Evolutionary conservation across 768 basidiomycete genomes (phyloP).

Genomic region (Tricholoma matsutake): DNA sequence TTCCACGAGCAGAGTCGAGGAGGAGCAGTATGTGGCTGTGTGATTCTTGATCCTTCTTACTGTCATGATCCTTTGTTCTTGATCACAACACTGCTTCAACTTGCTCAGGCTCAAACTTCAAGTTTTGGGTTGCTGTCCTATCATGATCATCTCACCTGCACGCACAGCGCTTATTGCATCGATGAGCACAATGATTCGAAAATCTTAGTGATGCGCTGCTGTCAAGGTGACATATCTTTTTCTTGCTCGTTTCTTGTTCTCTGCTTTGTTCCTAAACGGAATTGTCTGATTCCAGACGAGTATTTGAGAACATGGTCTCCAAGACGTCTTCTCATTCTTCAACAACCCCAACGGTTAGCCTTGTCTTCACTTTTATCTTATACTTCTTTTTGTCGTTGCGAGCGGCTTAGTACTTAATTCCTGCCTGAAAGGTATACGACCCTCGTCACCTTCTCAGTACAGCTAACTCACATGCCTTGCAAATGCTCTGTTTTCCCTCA

Average conservation of each 20-base stretch:
- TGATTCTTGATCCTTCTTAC: too few relatives aligned
- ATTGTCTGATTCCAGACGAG: slow-evolving; percentile 13
- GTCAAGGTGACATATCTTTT: not conserved
- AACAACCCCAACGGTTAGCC: slow-evolving; percentile 9
- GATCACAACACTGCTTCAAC: too few relatives aligned
- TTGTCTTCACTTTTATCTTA: slow-evolving; percentile 9
- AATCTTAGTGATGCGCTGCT: not conserved
- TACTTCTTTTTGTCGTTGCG: slow-evolving; percentile 9
- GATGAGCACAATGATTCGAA: not conserved
- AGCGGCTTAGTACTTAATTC: slow-evolving; percentile 10
- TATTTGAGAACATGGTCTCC: slow-evolving; percentile 8
- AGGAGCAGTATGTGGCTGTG: too few relatives aligned
- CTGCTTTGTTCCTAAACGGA: slow-evolving; percentile 7
- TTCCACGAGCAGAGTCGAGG: too few relatives aligned
- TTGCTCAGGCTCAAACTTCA: too few relatives aligned
- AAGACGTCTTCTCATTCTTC: slow-evolving; percentile 11
- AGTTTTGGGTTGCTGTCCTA: too few relatives aligned
- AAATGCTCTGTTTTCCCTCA: slow-evolving; percentile 1
- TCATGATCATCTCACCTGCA: too few relatives aligned
- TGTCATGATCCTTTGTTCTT: too few relatives aligned
- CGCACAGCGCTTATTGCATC: too few relatives aligned
- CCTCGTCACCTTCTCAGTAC: not conserved
- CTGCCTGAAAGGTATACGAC: not conserved
- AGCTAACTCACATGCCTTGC: slow-evolving; percentile 2
- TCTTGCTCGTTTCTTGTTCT: slow-evolving; percentile 11